Percentiles rank a stretch among this genome's conserved stretches.
Conservation (phyloP, 176 grass and related monocot species). For the Zizania latifolia region DNA sequence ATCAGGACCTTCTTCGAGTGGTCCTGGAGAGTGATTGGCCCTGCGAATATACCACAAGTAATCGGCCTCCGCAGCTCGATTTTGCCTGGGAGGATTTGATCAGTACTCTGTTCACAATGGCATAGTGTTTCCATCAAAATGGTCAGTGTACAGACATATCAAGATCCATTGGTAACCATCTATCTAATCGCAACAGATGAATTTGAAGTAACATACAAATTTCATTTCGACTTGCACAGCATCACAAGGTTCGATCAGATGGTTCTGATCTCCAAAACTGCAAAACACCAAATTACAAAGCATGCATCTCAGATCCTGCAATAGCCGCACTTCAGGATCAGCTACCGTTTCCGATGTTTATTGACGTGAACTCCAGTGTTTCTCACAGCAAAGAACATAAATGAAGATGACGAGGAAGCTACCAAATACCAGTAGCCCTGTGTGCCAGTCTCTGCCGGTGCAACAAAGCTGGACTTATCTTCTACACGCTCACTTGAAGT, state of each 20-base stretch:
- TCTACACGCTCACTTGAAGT: constrained; percentile 36
- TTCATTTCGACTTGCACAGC: background rate
- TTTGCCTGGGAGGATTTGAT: too few species aligned
- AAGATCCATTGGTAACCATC: too few species aligned
- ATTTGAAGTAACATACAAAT: background rate
- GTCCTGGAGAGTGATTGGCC: too few species aligned
- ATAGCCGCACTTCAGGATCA: background rate
- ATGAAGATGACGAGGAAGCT: background rate
- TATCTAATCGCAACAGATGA: too few species aligned
- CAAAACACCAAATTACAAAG: background rate
- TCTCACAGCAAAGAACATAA: background rate
- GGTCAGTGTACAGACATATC: too few species aligned
- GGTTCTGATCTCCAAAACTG: background rate
- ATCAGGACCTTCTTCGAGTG: too few species aligned
- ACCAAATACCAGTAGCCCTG: constrained; percentile 12
- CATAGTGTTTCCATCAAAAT: too few species aligned
- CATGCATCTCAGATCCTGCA: background rate
- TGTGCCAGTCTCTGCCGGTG: background rate
- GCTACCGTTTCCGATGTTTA: constrained; percentile 20
- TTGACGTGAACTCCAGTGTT: background rate
- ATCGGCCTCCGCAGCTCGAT: too few species aligned
- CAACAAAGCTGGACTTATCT: constrained; percentile 18
- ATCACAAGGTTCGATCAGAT: background rate
- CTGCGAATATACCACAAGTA: too few species aligned
- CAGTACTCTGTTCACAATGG: too few species aligned